A percentile compares a stretch with the other conserved stretches of the same genome.
Conservation (phyloP, 345 rosid species). For the Populus simonii region DNA sequence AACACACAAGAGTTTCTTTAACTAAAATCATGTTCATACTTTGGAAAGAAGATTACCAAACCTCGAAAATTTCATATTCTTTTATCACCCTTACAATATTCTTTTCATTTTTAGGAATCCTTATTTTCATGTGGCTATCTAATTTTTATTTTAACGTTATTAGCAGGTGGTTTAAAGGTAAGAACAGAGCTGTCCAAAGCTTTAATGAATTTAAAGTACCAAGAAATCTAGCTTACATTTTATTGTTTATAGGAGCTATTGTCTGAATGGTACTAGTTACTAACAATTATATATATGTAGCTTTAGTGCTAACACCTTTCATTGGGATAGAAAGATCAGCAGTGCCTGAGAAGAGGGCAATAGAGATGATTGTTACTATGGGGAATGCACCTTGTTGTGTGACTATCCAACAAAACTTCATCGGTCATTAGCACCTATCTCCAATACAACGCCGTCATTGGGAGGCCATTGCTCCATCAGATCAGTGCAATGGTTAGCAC, state of each 20-base stretch:
- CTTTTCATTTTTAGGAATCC: neutral
- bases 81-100: slow-evolving; percentile 36
- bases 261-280: neutral
- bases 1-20: slow-evolving; percentile 15
- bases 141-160: neutral
- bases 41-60: neutral
- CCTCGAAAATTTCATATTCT: neutral
- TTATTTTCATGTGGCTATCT: neutral
- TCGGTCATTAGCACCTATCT: too few species aligned
- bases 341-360: too few species aligned
- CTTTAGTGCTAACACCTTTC: too few species aligned
- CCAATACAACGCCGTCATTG: too few species aligned
- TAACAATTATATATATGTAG: neutral
- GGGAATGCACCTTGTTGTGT: too few species aligned
- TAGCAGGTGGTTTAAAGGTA: slow-evolving; percentile 35
- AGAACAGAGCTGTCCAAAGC: slow-evolving; percentile 10
- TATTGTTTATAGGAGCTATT: too few species aligned
- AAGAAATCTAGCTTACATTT: neutral
- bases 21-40: slow-evolving; percentile 9
- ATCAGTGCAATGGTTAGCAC: too few species aligned
- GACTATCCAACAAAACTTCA: too few species aligned
- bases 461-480: too few species aligned
- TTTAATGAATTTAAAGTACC: slow-evolving; percentile 27
- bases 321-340: too few species aligned
- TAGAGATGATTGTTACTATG: too few species aligned